A percentile compares a stretch with the other conserved stretches of the same genome.
phyloP scores from a whole-genome alignment of 129 eudicot genomes.

The Ambrosia trifida region DNA sequence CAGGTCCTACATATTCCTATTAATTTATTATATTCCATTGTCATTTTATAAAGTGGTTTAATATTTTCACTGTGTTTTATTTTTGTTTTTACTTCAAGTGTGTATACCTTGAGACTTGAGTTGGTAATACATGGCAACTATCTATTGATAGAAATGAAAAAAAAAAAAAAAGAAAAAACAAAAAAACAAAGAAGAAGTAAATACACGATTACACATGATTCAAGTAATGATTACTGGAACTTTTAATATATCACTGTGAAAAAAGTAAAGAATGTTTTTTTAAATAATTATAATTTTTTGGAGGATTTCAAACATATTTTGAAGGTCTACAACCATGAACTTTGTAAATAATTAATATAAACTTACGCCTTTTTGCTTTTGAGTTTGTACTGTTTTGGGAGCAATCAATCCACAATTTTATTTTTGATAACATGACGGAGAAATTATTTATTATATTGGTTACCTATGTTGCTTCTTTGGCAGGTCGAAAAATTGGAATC shows the following conservation, averaged over 20 bases:
- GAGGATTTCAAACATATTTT: constrained; percentile 6
- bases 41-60: neutral
- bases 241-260: neutral
- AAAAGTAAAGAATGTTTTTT: constrained; percentile 6
- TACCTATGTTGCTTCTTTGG: constrained; percentile 23
- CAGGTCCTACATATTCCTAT: neutral
- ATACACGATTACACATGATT: neutral
- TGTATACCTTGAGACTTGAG: neutral
- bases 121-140: constrained; percentile 12
- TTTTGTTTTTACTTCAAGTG: neutral
- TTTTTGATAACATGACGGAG: neutral
- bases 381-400: constrained; percentile 15
- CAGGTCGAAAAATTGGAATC: constrained; percentile 88
- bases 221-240: neutral
- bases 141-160: constrained; percentile 15
- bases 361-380: constrained; percentile 9
- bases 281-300: constrained; percentile 11
- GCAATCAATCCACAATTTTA: neutral
- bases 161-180: neutral
- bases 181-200: constrained; percentile 14
- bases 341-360: constrained; percentile 4
- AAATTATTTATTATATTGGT: neutral
- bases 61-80: constrained; percentile 4
- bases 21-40: neutral
- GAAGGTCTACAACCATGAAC: constrained; percentile 10